These are phyloP conservation scores for Phytophthora melonis DNA, from an alignment of 352 stramenopile genomes.

Conservation along the genomic window DNA sequence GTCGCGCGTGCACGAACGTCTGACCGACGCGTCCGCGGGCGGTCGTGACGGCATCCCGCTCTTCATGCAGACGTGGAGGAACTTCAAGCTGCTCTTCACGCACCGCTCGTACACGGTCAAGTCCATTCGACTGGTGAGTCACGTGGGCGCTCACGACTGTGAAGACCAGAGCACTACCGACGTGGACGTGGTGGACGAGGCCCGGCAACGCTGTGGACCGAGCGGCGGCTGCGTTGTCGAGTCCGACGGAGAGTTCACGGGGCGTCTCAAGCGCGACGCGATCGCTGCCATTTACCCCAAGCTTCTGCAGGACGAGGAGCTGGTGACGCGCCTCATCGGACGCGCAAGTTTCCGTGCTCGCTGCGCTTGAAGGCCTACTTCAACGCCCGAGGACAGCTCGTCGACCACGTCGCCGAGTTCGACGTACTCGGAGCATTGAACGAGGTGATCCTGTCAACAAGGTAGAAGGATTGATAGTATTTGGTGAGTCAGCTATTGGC, in stretches of 20 bases:
- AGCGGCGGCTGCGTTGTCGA: conserved; percentile 27
- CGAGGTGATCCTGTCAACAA: neutral
- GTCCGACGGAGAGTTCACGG: conserved; percentile 20
- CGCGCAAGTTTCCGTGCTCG: conserved; percentile 13
- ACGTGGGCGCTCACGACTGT: conserved; percentile 3
- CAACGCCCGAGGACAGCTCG: conserved; percentile 24
- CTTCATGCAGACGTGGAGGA: conserved; percentile 44
- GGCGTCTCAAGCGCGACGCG: conserved; percentile 14
- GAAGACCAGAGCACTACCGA: neutral
- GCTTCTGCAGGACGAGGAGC: conserved; percentile 6
- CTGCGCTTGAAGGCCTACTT: conserved; percentile 41
- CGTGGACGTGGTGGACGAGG: neutral
- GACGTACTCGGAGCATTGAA: conserved; percentile 36
- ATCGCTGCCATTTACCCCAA: conserved; percentile 13
- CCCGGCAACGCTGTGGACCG: neutral
- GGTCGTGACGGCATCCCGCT: conserved; percentile 16
- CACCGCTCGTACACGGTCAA: conserved; percentile 22
- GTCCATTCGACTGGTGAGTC: conserved; percentile 24
- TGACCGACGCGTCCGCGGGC: conserved; percentile 10
- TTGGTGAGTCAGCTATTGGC: neutral
- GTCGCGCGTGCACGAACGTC: conserved; percentile 16
- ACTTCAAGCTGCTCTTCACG: conserved; percentile 43
- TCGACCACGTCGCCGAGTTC: conserved; percentile 34
- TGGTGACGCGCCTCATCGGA: conserved; percentile 15
- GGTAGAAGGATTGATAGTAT: neutral